Evolutionary conservation across 73 alveolate genomes (phyloP).

Genomic region (Paramecium octaurelia): DNA sequence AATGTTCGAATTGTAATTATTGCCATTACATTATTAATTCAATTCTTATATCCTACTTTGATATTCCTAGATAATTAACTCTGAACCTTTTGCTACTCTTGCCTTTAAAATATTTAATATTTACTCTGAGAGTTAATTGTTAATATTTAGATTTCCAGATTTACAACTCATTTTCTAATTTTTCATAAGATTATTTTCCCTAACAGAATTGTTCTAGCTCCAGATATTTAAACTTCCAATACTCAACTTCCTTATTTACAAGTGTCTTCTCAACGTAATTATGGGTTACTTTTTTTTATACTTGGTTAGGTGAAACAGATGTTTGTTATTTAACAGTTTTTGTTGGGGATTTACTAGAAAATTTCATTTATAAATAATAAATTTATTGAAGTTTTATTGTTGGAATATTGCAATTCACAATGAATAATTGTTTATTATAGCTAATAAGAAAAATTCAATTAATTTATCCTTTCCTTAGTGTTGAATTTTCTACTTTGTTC

Average conservation of each 20-base stretch:
- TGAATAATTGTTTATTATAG: not conserved
- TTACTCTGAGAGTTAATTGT: not conserved
- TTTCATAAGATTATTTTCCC: not conserved
- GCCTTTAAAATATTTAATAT: not conserved
- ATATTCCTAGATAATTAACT: not conserved
- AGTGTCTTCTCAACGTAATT: not conserved
- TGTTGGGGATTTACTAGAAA: not conserved
- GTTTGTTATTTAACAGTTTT: not conserved
- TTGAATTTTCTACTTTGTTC: not conserved
- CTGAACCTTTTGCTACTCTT: constrained; percentile 29
- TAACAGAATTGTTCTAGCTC: not conserved
- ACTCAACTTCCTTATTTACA: not conserved
- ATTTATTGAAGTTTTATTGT: not conserved
- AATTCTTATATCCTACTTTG: not conserved
- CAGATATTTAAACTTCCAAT: not conserved
- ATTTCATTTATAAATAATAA: not conserved
- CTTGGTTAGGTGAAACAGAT: not conserved
- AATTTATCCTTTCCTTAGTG: not conserved
- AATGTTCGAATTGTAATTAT: not conserved
- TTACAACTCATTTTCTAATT: not conserved
- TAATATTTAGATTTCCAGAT: constrained; percentile 12
- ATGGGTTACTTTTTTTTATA: not conserved
- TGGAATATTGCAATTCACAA: not conserved
- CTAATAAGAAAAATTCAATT: not conserved
- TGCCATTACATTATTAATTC: not conserved